Evolutionary conservation across 169 alveolate genomes (phyloP), one percentile per base, ranked within the genome.

Genomic region (Plasmodium billcollinsi): DNA sequence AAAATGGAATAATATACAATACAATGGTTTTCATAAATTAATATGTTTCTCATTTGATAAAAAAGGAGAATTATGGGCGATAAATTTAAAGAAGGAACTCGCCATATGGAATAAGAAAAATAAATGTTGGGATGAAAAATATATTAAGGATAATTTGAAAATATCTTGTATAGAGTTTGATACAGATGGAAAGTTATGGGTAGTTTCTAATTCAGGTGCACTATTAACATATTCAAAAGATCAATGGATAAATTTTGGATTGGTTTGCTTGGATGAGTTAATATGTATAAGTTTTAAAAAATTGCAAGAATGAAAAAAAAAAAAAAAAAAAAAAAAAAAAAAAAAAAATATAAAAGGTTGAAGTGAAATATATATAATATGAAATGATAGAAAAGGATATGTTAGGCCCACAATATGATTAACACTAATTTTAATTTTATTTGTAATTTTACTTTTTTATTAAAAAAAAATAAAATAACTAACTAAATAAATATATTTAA

Each of bases 41-140:
- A 72, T 50, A 61, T 29, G 88, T 49, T 18, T 86, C n/a, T 65
- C 92, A 21, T 86, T 86, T 86, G 92, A 86, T 50, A 70, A 20
- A 15, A 70, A 54, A 54, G 92, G 92, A n/a, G 71, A 86, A 26
- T 62, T 86, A 65, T 86, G 92, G 92, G 92, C 71, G 18, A 15
- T 86, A 45, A 86, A 86, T 62, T 71, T 88, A 15, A 72, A 86
- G 72, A 73, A 88, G 58, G 62, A 21, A 33, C 45, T 86, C 50
- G 92, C 88, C n/a, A 26, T 86, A 20, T 86, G 92, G 92, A 21
- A 67, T 62, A 58, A 29, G 63, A 86, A 70, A 56, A 56, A 70
- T 45, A 21, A 65, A 15, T 72, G 88, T 43, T 86, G 92, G 92
- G 49, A 61, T 71, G 92, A 86, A 72, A 86, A 59, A 62, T 33